Evolutionary conservation across 164 flowering plant genomes (phyloP), one percentile per base, ranked within the genome.

Genomic region (Nymphaea thermarum): DNA sequence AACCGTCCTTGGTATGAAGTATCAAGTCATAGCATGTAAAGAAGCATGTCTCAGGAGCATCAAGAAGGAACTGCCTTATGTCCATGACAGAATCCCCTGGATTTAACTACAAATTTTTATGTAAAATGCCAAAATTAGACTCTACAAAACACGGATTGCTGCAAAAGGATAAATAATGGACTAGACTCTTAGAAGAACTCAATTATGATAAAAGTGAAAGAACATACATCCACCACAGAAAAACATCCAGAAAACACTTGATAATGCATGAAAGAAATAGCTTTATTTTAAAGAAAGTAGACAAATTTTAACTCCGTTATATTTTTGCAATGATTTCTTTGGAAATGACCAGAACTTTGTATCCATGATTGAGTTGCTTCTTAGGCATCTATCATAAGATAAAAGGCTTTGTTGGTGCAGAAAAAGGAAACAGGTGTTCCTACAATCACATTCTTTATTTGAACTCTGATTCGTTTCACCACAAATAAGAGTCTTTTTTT

Each of bases 31-130:
- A 95, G 80, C 97, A 90, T 2, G 99, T 95, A 71, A 87, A 76
- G 76, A 78, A 92, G 73, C 98, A 92, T 43, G 99, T 92, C 74
- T 92, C 97, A 6, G 96, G 89, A 65, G 98, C 96, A 81, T 95
- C 99, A 78, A 92, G 97, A 77, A 95, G 97, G 77, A 95, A 95
- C 71, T 92, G 99, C 70, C 97, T 80, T 77, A 92, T 79, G 73
- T 95, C 99, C 99, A 95, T 88, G 5, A 92, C 96, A 60, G 98
- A 87, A 80, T 95, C 99, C 65, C 96, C 97, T n/a, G 98, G 98
- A 73, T 84, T 95, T 77, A 92, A 80, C 98, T 92, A 89, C 71
- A 79, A 36, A 55, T 25, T 11, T 63, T 8, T 47, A 68, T 10
- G 15, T 41, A 15, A 7, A 47, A 25, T 25, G n/a, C 25, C 43